A percentile compares a stretch with the other conserved stretches of the same genome.
Conservation (phyloP, 2,329 filamentous ascomycete species). For the Periconia sp. region DNA sequence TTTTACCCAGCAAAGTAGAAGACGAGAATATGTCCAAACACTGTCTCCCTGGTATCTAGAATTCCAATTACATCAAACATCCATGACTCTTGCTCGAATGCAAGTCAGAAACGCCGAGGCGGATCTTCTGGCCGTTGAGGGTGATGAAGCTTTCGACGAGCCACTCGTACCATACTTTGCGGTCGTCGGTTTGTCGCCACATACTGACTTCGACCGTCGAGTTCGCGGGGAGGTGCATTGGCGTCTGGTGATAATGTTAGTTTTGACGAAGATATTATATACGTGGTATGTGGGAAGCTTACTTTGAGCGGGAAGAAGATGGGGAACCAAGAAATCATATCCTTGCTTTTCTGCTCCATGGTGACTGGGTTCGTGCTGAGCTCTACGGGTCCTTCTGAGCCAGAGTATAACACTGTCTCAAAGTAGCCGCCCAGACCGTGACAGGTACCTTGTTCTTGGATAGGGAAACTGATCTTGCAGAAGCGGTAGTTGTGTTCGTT, state of each 20-base stretch:
- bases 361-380: conserved; percentile 90
- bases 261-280: not conserved
- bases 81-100: conserved; percentile 43
- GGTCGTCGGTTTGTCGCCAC: conserved; percentile 94
- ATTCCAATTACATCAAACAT: conserved; percentile 38
- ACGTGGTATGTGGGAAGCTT: conserved; percentile 30
- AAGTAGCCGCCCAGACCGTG: conserved; percentile 95
- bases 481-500: conserved; percentile 92
- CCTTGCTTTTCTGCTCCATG: conserved; percentile 89
- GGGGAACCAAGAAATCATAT: conserved; percentile 99
- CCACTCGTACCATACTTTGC: conserved; percentile 99
- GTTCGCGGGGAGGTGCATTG: conserved; percentile 81
- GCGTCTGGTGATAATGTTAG: conserved; percentile 60
- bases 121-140: conserved; percentile 63
- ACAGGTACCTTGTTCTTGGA: conserved; percentile 75
- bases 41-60: too few species aligned
- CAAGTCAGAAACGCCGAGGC: conserved; percentile 56
- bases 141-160: conserved; percentile 80
- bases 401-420: conserved; percentile 87
- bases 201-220: conserved; percentile 88
- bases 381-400: conserved; percentile 65
- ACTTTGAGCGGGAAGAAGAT: conserved; percentile 97
- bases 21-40: too few species aligned
- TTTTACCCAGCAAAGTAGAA: too few species aligned
- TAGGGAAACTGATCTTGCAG: conserved; percentile 76